A percentile compares a stretch with the other conserved stretches of the same genome.
phyloP scores from a whole-genome alignment of 2,329 filamentous ascomycete species.

The Pseudogymnoascus verrucosus region DNA sequence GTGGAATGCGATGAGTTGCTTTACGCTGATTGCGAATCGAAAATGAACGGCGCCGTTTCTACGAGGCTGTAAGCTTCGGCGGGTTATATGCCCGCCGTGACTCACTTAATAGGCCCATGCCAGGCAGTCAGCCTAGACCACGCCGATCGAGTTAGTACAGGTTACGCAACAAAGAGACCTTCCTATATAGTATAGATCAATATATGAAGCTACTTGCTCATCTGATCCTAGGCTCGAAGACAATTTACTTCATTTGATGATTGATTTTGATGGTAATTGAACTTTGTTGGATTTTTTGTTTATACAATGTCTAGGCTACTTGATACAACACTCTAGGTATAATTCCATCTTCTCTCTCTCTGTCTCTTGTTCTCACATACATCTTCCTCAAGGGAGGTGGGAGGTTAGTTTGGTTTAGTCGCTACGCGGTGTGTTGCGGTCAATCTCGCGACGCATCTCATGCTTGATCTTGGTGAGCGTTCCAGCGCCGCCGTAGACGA shows the following conservation, averaged over 20 bases:
- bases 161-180: too few relatives aligned
- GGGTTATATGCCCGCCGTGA: neutral
- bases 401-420: neutral
- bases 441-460: constrained; percentile 43
- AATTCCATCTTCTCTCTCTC: neutral
- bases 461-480: constrained; percentile 58
- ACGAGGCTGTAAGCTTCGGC: neutral
- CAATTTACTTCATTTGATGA: neutral
- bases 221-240: neutral
- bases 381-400: neutral
- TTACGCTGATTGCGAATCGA: neutral
- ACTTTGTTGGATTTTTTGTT: neutral
- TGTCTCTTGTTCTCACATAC: neutral
- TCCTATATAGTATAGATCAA: neutral
- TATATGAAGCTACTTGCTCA: neutral
- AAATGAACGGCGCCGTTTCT: neutral
- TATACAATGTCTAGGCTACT: neutral
- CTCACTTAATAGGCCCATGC: neutral
- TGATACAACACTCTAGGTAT: neutral
- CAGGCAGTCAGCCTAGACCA: neutral
- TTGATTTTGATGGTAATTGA: neutral
- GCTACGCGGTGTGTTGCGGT: neutral
- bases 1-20: neutral
- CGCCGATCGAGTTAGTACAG: neutral
- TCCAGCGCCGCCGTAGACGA: constrained; percentile 57